Percentiles rank a stretch among this genome's conserved stretches.
Conservation (phyloP, 179 eudicot species). For the Silene noctiflora region DNA sequence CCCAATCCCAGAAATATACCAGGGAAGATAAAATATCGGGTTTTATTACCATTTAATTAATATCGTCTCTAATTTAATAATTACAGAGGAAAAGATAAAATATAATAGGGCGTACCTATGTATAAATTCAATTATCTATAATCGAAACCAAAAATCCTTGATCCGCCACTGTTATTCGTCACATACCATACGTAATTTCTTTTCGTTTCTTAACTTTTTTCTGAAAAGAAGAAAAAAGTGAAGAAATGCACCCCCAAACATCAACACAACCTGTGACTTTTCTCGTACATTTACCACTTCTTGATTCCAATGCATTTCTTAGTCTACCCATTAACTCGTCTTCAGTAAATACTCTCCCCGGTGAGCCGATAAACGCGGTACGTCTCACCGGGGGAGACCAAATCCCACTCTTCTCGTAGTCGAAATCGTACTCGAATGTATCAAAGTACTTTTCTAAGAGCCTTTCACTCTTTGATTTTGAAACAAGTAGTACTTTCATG, state of each 20-base stretch:
- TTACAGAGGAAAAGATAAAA: no score
- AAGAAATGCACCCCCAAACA: conserved; percentile 35
- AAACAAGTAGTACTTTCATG: conserved; percentile 41
- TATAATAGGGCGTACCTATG: no score
- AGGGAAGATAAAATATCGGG: no score
- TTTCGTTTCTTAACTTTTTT: conserved; percentile 32
- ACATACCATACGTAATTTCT: conserved; percentile 33
- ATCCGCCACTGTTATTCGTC: neutral
- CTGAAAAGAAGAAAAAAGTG: conserved; percentile 29
- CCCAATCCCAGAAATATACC: no score
- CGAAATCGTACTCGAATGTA: conserved; percentile 54
- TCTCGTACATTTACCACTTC: conserved; percentile 18
- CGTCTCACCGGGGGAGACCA: conserved; percentile 65
- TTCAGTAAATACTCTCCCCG: conserved; percentile 27
- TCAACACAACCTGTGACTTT: conserved; percentile 28
- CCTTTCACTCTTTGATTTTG: conserved; percentile 50
- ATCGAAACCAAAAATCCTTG: no score
- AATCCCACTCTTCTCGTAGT: conserved; percentile 50
- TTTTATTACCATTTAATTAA: no score
- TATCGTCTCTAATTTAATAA: no score
- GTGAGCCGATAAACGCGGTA: conserved; percentile 32
- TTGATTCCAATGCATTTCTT: conserved; percentile 18
- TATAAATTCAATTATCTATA: no score
- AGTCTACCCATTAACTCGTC: conserved; percentile 28
- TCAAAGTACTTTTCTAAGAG: conserved; percentile 55